Base-by-base conservation (phyloP, 805 yeast species). In the Wickerhamiella allomyrinae region DNA sequence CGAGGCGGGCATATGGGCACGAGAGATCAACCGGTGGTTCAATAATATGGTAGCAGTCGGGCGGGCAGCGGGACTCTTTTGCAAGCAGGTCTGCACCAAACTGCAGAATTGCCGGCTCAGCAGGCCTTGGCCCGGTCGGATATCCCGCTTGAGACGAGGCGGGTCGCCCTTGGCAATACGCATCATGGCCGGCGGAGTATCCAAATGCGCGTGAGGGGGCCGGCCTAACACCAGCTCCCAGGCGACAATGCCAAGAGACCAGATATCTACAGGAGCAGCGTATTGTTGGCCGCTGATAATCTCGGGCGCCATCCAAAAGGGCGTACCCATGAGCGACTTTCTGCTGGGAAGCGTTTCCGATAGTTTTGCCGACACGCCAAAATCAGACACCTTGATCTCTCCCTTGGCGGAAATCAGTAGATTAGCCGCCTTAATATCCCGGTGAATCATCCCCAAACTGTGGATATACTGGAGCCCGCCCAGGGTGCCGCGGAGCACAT, bases 271-370 rank as follows among this genome's bases (percentile, higher is more conserved):
- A 54, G 80, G 82, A 47, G 78, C 81, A 55, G 82, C 71, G 58
- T 91, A 86, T 1, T 91, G 94, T 8, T 62, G 58, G 37, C 59
- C 53, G 55, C 70, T 57, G 35, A 91, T 80, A n/a, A 89, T 81
- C 58, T 91, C 98, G 0, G 98, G 98, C 0, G 98, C 98, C 97
- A 89, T 87, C 96, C 96, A 87, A 60, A 75, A 84, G 11, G 96
- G 95, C 0, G 96, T 86, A 1, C 97, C 97, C 41, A 86, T 95
- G 67, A 87, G 79, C 0, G 95, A 83, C 42, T 73, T 74, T 48
- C 78, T 71, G 46, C 68, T 68, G 19, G 65, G 59, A 36, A 61
- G 43, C 13, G 79, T 69, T 36, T 67, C 61, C 17, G 78, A 71
- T 21, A 87, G 67, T 58, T 85, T 91, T 0, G 91, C 91, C 52